Conservation (phyloP, 2,329 filamentous ascomycete genomes). For the Lecanoromycetidae sp. region DNA sequence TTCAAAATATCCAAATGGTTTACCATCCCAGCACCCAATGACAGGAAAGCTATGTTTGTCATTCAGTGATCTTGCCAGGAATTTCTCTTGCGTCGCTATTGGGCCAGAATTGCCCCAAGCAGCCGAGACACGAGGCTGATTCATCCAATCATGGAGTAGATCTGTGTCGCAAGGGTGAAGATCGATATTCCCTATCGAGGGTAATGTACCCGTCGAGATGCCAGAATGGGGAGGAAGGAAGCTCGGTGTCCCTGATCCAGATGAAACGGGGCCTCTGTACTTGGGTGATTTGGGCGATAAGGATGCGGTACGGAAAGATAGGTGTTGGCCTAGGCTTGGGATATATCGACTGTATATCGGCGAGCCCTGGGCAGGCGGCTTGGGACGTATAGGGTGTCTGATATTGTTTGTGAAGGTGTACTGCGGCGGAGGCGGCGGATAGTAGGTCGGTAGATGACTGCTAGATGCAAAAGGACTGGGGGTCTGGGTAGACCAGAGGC, state of each 20-base stretch:
- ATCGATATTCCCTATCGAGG: constrained; percentile 29
- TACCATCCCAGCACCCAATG: constrained; percentile 86
- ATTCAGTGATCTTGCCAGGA: constrained; percentile 54
- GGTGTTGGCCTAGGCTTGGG: constrained; percentile 67
- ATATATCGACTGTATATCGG: constrained; percentile 83
- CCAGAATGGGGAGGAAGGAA: constrained; percentile 18
- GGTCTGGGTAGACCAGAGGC: constrained; percentile 28
- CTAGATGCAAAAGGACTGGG: constrained; percentile 65
- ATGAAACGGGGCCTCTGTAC: constrained; percentile 46
- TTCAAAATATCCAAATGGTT: constrained; percentile 95
- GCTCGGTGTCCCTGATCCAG: constrained; percentile 21
- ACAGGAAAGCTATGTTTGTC: constrained; percentile 73
- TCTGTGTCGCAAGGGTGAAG: constrained; percentile 48
- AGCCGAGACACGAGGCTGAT: constrained; percentile 66
- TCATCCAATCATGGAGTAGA: constrained; percentile 78
- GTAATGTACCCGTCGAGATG: constrained; percentile 22
- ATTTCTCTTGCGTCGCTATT: constrained; percentile 47
- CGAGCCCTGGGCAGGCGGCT: constrained; percentile 80
- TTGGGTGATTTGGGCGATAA: constrained; percentile 51
- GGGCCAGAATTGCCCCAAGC: constrained; percentile 66
- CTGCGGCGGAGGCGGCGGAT: constrained; percentile 68
- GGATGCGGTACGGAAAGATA: constrained; percentile 79
- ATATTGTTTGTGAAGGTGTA: constrained; percentile 68
- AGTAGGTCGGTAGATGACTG: constrained; percentile 82
- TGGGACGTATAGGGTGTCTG: constrained; percentile 75